Conservation (phyloP, 1,284 basidiomycete species). For the Earliella scabrosa region DNA sequence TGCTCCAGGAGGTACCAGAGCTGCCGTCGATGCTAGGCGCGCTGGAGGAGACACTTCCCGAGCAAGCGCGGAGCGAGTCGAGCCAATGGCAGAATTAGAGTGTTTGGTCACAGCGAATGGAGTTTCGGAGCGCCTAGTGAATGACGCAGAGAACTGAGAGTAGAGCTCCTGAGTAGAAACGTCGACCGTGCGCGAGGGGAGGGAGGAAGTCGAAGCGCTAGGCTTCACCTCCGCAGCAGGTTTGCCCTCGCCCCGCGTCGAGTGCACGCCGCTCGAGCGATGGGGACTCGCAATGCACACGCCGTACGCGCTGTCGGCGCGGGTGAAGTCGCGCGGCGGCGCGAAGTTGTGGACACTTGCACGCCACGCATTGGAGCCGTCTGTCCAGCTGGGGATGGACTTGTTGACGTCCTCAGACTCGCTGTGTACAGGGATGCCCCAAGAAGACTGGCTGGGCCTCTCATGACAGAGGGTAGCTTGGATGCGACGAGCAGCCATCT, state of each 20-base stretch:
- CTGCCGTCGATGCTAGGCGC: constrained; percentile 29
- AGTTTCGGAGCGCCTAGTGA: constrained; percentile 54
- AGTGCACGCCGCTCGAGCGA: constrained; percentile 51
- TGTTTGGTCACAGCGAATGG: too few species aligned
- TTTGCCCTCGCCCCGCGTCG: constrained; percentile 42
- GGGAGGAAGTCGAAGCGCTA: constrained; percentile 18
- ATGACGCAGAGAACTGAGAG: constrained; percentile 55
- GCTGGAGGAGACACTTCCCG: constrained; percentile 46
- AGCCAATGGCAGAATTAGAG: constrained; percentile 47
- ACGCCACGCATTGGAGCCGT: constrained; percentile 68
- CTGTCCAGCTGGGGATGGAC: constrained; percentile 70
- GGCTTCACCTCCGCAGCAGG: constrained; percentile 32
- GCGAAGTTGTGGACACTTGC: constrained; percentile 56
- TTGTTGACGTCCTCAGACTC: constrained; percentile 33
- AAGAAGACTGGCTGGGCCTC: constrained; percentile 36
- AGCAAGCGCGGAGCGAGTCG: constrained; percentile 31
- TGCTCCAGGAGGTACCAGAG: constrained; percentile 27
- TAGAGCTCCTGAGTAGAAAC: constrained; percentile 46
- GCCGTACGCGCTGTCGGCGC: constrained; percentile 39
- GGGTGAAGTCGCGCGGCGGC: constrained; percentile 35
- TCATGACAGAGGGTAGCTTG: constrained; percentile 50
- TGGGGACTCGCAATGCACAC: constrained; percentile 54
- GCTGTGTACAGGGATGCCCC: constrained; percentile 24
- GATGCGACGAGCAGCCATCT: constrained; percentile 68
- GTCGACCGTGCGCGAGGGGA: constrained; percentile 22